These are phyloP conservation scores for Aureobasidium sp. DNA, from an alignment of 2,329 filamentous ascomycete species.

Conservation along the genomic window DNA sequence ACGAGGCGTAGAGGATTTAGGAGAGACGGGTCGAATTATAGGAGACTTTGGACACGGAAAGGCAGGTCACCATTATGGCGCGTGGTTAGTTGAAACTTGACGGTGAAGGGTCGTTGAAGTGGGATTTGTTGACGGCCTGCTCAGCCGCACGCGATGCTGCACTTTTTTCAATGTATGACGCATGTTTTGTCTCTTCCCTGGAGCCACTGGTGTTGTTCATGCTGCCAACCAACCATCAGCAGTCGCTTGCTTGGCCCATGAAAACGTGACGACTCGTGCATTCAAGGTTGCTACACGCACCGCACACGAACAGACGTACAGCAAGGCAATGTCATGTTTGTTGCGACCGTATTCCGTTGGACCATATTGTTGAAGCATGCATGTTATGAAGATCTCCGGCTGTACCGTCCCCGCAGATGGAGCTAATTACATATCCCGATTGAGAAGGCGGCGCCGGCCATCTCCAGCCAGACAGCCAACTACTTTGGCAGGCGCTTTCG, in stretches of 20 bases:
- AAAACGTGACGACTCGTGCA: not conserved
- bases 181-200: not conserved
- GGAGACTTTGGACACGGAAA: not conserved
- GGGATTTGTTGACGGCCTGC: not conserved
- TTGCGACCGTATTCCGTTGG: no score
- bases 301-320: no score
- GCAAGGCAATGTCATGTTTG: no score
- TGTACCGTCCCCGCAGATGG: not conserved
- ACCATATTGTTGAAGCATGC: not conserved
- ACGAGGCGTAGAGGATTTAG: not conserved
- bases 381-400: not conserved
- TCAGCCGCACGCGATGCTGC: constrained; percentile 1
- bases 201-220: not conserved
- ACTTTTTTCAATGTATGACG: constrained; percentile 6
- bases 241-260: not conserved
- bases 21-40: not conserved
- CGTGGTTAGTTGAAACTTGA: no score
- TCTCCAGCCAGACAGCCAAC: no score
- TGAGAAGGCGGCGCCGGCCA: constrained; percentile 4
- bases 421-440: not conserved
- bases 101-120: no score
- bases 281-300: not conserved
- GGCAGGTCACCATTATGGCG: not conserved
- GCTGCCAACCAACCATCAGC: not conserved
- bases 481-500: no score